Evolutionary conservation across 2,329 filamentous ascomycete species (phyloP).

Genomic region (Macrophomina phaseolina): DNA sequence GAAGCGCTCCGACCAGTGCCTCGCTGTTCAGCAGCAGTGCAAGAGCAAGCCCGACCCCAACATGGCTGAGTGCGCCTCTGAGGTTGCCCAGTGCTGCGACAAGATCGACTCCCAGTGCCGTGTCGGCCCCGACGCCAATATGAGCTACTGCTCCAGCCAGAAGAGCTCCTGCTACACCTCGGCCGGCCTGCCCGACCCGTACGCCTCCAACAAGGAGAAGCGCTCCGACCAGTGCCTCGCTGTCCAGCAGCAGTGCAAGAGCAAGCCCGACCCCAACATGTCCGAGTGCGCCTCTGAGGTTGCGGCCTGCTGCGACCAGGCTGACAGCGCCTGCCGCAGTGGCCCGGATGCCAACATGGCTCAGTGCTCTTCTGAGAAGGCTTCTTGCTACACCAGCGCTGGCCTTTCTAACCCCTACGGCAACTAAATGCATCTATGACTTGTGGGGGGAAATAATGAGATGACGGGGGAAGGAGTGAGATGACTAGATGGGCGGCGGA

Average conservation of each 20-base stretch:
- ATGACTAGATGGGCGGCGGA: too few relatives aligned
- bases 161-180: background rate
- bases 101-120: conserved; percentile 12
- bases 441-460: background rate
- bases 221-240: background rate
- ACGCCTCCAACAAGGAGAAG: background rate
- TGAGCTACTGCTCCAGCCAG: conserved; percentile 9
- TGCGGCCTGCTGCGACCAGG: conserved; percentile 18
- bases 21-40: background rate
- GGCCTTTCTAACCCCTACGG: conserved; percentile 17
- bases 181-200: conserved; percentile 13
- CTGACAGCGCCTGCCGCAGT: conserved; percentile 13
- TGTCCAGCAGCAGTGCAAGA: background rate
- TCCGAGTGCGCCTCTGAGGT: background rate
- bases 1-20: background rate
- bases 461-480: background rate
- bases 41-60: background rate
- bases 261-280: background rate
- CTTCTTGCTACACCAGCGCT: background rate
- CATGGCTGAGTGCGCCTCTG: background rate
- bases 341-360: conserved; percentile 23
- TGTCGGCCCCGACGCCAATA: conserved; percentile 15
- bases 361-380: background rate
- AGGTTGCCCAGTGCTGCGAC: conserved; percentile 7
- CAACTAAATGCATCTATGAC: background rate